phyloP scores from a whole-genome alignment of 768 basidiomycete species.

The Chalciporus piperatus region DNA sequence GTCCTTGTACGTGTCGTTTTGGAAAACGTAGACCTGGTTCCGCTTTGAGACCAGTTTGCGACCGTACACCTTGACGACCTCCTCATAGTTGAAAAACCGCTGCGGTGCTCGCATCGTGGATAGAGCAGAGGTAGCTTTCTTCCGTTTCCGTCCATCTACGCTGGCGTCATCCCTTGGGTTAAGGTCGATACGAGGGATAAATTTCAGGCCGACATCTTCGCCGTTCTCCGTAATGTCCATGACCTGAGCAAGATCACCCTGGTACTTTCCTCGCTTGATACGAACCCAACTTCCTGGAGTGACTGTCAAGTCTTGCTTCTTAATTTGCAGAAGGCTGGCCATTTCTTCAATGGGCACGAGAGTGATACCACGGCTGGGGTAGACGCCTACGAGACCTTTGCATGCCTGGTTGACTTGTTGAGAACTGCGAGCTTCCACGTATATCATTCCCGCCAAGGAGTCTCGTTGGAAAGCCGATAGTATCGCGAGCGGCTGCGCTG shows the following conservation, averaged over 20 bases:
- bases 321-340: constrained; percentile 93
- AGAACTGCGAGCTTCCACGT: constrained; percentile 89
- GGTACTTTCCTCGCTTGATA: constrained; percentile 89
- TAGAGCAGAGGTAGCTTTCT: constrained; percentile 52
- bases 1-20: constrained; percentile 89
- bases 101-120: constrained; percentile 82
- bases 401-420: constrained; percentile 84
- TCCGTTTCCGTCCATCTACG: constrained; percentile 72
- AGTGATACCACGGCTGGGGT: constrained; percentile 73
- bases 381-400: constrained; percentile 90
- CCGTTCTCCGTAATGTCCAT: constrained; percentile 91
- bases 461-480: constrained; percentile 95
- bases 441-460: constrained; percentile 92
- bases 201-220: constrained; percentile 89
- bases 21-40: constrained; percentile 78
- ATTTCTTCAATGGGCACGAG: constrained; percentile 97
- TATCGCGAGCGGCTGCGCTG: constrained; percentile 76
- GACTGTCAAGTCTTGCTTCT: constrained; percentile 87
- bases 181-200: constrained; percentile 97
- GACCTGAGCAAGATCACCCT: constrained; percentile 93
- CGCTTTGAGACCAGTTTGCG: constrained; percentile 73
- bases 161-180: constrained; percentile 80
- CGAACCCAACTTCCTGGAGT: constrained; percentile 93
- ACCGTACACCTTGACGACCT: constrained; percentile 83
- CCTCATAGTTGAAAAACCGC: constrained; percentile 91